A percentile compares a stretch with the other conserved stretches of the same genome.
Evolutionary conservation across 225 moss, liverwort and hornwort species (phyloP).

Genomic region (Bryoerythrophyllum caledonicum): DNA sequence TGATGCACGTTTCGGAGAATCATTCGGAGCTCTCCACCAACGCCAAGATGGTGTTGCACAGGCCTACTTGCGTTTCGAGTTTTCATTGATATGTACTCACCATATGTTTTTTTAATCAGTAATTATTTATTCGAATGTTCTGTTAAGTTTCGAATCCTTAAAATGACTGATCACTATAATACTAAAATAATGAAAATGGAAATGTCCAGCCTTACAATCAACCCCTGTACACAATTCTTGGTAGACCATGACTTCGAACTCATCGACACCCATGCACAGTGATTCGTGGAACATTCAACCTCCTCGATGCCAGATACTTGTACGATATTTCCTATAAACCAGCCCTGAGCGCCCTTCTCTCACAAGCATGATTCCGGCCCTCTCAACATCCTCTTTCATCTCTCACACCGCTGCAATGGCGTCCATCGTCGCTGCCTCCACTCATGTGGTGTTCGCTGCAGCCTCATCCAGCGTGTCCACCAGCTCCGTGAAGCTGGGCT

Average conservation of each 20-base stretch:
- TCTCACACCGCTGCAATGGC: constrained; percentile 12
- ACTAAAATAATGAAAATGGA: too few relatives aligned
- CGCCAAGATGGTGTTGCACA: not conserved
- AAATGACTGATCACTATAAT: too few relatives aligned
- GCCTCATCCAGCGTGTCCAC: not conserved
- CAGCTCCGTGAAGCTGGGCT: constrained; percentile 20
- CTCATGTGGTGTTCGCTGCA: not conserved
- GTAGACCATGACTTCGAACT: not conserved
- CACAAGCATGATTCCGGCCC: not conserved
- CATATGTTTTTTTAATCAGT: too few relatives aligned
- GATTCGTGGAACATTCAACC: not conserved
- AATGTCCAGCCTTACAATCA: too few relatives aligned
- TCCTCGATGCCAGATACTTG: too few relatives aligned
- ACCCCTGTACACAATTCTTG: not conserved
- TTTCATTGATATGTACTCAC: too few relatives aligned
- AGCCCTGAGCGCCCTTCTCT: not conserved
- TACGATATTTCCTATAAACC: not conserved
- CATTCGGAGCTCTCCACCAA: not conserved
- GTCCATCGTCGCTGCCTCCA: constrained; percentile 14
- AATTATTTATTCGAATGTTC: too few relatives aligned
- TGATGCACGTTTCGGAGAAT: not conserved
- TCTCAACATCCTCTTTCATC: not conserved
- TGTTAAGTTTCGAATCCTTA: too few relatives aligned
- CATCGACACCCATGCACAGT: not conserved
- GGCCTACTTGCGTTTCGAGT: not conserved